Evolutionary conservation across 495 filamentous ascomycete genomes (phyloP).

Genomic region (Articulospora tetracladia): DNA sequence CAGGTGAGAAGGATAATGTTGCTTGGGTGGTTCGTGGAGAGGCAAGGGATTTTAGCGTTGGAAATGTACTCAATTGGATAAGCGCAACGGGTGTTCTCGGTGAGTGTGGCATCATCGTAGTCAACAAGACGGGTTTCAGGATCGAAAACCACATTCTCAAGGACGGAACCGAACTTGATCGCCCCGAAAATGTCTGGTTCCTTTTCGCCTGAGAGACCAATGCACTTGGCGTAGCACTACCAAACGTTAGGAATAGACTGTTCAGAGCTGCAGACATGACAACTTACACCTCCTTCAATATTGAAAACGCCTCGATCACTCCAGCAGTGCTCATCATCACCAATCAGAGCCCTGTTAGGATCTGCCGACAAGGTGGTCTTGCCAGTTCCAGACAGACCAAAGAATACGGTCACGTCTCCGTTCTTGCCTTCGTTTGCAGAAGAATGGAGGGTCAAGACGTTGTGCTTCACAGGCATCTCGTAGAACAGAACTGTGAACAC

Average conservation of each 20-base stretch:
- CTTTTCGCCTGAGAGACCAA: constrained; percentile 97
- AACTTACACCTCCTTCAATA: constrained; percentile 79
- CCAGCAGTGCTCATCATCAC: constrained; percentile 99
- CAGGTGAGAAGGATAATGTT: constrained; percentile 99
- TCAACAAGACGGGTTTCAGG: constrained; percentile 83
- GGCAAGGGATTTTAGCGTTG: constrained; percentile 97
- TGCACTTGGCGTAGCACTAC: constrained; percentile 94
- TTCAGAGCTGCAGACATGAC: background rate
- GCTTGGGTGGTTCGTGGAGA: constrained; percentile 79
- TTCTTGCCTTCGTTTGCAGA: constrained; percentile 87
- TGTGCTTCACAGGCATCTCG: constrained; percentile 99
- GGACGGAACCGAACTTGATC: constrained; percentile 93
- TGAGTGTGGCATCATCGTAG: constrained; percentile 92
- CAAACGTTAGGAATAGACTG: constrained; percentile 5
- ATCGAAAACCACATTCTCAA: constrained; percentile 98
- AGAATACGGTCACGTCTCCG: constrained; percentile 96
- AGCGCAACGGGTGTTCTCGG: constrained; percentile 96
- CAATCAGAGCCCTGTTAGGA: constrained; percentile 91
- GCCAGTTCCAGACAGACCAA: constrained; percentile 96
- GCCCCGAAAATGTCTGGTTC: constrained; percentile 97
- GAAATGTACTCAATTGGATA: constrained; percentile 98
- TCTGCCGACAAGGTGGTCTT: constrained; percentile 98
- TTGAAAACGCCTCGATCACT: constrained; percentile 96
- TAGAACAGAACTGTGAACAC: constrained; percentile 99
- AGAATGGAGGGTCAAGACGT: constrained; percentile 94